A percentile compares a stretch with the other conserved stretches of the same genome.
These are phyloP conservation scores for Berkeleyomyces rouxiae DNA, from an alignment of 2,329 filamentous ascomycete genomes.

Conservation along the genomic window DNA sequence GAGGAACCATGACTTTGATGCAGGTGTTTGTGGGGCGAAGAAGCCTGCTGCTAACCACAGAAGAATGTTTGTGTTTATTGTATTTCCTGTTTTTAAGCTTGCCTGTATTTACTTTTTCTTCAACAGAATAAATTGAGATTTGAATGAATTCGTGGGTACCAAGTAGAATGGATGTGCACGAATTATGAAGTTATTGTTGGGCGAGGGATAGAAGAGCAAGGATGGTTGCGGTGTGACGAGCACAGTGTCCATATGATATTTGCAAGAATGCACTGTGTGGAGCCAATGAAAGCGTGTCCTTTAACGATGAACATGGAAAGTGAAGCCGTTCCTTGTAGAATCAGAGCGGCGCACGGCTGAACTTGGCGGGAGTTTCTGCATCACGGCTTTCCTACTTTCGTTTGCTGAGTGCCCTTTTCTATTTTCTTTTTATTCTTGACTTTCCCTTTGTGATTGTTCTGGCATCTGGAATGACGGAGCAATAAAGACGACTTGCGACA, in stretches of 20 bases:
- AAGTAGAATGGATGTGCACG: background rate
- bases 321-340: too few species aligned
- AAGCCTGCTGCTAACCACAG: background rate
- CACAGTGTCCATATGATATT: background rate
- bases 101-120: background rate
- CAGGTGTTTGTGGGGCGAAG: too few species aligned
- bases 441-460: background rate
- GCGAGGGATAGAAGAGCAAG: background rate
- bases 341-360: too few species aligned
- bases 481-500: background rate
- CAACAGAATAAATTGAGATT: background rate
- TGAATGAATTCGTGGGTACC: background rate
- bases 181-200: too few species aligned
- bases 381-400: background rate
- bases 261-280: background rate
- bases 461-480: background rate
- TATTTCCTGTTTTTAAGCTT: background rate
- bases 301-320: background rate
- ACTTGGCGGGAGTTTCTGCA: too few species aligned
- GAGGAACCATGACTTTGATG: too few species aligned
- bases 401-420: background rate
- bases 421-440: background rate
- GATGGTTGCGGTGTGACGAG: background rate
- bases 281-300: constrained; percentile 11
- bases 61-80: background rate